phyloP scores from a whole-genome alignment of 106 monocot species.

The Vanilla planifolia region DNA sequence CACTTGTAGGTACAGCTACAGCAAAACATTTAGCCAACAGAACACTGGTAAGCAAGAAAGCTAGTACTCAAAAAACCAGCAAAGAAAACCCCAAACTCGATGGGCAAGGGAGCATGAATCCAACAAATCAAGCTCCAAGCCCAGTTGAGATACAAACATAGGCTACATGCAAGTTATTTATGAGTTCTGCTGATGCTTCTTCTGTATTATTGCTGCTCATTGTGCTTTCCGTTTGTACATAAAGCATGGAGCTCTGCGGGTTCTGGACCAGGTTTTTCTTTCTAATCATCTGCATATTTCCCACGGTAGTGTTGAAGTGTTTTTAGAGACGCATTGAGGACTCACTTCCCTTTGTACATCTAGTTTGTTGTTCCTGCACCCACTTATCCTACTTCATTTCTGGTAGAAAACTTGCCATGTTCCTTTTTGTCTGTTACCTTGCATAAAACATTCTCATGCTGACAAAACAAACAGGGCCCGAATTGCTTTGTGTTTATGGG shows the following conservation, averaged over 20 bases:
- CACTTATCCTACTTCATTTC: no score
- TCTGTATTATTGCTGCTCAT: not conserved
- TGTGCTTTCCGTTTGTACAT: slow-evolving; percentile 1
- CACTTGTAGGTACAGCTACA: slow-evolving; percentile 16
- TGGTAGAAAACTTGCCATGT: not conserved
- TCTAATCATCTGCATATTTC: not conserved
- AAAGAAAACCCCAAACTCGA: slow-evolving; percentile 23
- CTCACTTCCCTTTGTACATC: not conserved
- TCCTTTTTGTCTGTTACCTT: no score
- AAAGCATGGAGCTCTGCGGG: not conserved
- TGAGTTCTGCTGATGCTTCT: not conserved
- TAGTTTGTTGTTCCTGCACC: not conserved
- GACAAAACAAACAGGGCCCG: no score
- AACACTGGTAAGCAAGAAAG: slow-evolving; percentile 4
- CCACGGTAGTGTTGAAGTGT: not conserved
- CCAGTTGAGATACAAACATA: slow-evolving; percentile 25
- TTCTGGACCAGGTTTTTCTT: not conserved
- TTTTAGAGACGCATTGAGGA: not conserved
- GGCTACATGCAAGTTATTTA: not conserved
- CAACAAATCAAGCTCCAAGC: slow-evolving; percentile 15
- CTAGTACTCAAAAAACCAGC: slow-evolving; percentile 14
- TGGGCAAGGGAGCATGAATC: slow-evolving; percentile 14
- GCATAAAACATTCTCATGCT: no score
- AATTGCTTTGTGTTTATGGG: no score
- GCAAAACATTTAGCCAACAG: slow-evolving; percentile 15